Base-by-base conservation (phyloP, 2,329 filamentous ascomycete genomes). In the Dothidotthia symphoricarpi region DNA sequence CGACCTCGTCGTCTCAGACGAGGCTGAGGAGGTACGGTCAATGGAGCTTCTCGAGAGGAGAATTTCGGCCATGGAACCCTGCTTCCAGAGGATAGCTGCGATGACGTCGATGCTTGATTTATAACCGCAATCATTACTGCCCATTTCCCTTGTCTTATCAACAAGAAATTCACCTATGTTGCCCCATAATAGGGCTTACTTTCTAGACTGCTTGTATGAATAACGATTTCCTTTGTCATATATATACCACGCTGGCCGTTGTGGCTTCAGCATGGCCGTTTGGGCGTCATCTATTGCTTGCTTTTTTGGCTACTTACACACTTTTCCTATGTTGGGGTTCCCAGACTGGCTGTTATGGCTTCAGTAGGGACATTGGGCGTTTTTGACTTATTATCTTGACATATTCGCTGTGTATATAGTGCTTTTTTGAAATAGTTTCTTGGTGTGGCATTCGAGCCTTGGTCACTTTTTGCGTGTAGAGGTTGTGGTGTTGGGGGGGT, bases 1-100 rank as follows among this genome's bases (percentile, higher is more conserved):
- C 53, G 78, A 85, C 49, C 74, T 89, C n/a, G 70, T 86, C 19
- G 76, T 85, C 16, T 70, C 73, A 1, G 70, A 77, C 41, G 74
- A 77, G 36, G 74, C 53, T 24, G 51, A 54, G n/a, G 51, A 63
- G 22, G 44, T 59, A 28, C 49, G 41, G 22, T 41, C 61, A 31
- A 56, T 62, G 36, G 62, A 64, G 26, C 57, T 57, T 26, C 57
- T 68, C 22, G 56, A 64, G 42, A 59, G 51, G 43, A 63, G 57
- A 43, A 63, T 61, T 31, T 59, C 63, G 8, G 51, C 55, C 24
- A 63, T 66, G 49, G 59, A 61, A 32, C 47, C 57, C n/a, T 53
- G 47, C 8, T 52, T 58, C 28, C 57, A 66, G 43, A 56, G 63
- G 44, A 50, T 68, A 43, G 53, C 55, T 12, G 51, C 59, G 32